These are phyloP conservation scores for Boletus insuetus DNA, from an alignment of 768 basidiomycete genomes.

Conservation along the genomic window DNA sequence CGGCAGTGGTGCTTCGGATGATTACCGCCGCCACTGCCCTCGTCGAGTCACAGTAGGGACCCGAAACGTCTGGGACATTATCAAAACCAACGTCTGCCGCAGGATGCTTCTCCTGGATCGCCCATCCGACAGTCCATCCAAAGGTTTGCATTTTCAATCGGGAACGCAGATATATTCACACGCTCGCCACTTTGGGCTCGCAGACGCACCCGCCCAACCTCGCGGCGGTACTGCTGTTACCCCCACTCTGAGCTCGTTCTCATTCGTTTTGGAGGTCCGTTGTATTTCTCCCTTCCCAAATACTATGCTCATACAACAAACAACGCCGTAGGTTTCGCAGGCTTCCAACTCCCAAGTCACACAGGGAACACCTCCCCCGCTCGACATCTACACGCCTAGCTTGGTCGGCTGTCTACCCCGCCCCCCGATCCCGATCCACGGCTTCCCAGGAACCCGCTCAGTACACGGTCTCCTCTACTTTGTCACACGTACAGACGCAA, in stretches of 20 bases:
- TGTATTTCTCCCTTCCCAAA: too few relatives aligned
- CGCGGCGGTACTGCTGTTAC: slow-evolving; percentile 44
- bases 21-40: too few relatives aligned
- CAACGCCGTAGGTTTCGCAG: slow-evolving; percentile 31
- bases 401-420: slow-evolving; percentile 26
- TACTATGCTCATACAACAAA: too few relatives aligned
- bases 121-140: too few relatives aligned
- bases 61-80: too few relatives aligned
- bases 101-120: too few relatives aligned
- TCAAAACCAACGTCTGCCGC: too few relatives aligned
- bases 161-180: too few relatives aligned
- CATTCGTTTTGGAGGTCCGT: slow-evolving; percentile 37
- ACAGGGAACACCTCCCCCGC: slow-evolving; percentile 11
- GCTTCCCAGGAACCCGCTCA: slow-evolving; percentile 32
- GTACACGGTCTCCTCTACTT: slow-evolving; percentile 38
- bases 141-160: too few relatives aligned
- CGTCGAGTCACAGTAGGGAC: too few relatives aligned
- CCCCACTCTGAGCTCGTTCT: slow-evolving; percentile 24
- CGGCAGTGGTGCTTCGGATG: too few relatives aligned
- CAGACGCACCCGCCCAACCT: slow-evolving; percentile 38
- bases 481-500: neutral
- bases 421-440: slow-evolving; percentile 28
- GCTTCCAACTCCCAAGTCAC: slow-evolving; percentile 15
- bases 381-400: slow-evolving; percentile 36
- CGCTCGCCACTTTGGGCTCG: too few relatives aligned